These are phyloP conservation scores for Candida pseudocylindracea DNA, from an alignment of 1,139 yeast species.

Conservation along the genomic window DNA sequence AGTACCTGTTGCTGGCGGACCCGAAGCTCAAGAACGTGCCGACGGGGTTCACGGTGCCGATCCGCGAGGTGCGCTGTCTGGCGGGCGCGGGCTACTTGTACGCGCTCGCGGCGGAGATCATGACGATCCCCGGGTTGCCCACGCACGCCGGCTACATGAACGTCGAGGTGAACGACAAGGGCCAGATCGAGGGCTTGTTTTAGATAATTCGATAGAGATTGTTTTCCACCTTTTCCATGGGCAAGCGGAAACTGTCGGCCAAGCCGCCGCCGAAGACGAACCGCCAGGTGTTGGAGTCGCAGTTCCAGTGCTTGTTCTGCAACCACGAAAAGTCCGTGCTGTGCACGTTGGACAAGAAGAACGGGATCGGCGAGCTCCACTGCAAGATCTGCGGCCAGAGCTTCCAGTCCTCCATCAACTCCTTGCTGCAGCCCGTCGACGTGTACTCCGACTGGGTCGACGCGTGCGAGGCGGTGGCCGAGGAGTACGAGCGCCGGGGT, in stretches of 20 bases:
- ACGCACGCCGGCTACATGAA: conserved; percentile 95
- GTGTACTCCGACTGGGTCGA: conserved; percentile 97
- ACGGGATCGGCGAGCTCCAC: conserved; percentile 62
- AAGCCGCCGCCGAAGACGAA: conserved; percentile 53
- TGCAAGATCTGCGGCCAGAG: conserved; percentile 93
- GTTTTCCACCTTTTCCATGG: conserved; percentile 16
- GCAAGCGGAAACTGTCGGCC: conserved; percentile 80
- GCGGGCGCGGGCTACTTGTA: conserved; percentile 95
- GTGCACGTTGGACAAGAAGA: conserved; percentile 73
- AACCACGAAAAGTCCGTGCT: conserved; percentile 87
- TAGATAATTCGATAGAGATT: conserved; percentile 7
- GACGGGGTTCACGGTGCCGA: conserved; percentile 81
- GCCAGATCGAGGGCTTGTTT: conserved; percentile 88
- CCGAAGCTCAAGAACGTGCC: conserved; percentile 91
- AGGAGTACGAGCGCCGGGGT: conserved; percentile 11
- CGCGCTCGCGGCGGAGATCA: conserved; percentile 93
- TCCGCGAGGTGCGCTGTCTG: conserved; percentile 82
- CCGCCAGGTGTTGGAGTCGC: conserved; percentile 62
- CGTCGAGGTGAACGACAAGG: conserved; percentile 82
- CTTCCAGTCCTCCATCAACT: conserved; percentile 76
- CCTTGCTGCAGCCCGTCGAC: conserved; percentile 74
- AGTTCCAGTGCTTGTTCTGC: conserved; percentile 84
- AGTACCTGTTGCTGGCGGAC: conserved; percentile 89
- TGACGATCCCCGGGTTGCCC: conserved; percentile 94
- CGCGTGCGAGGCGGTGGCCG: conserved; percentile 92